A percentile compares a stretch with the other conserved stretches of the same genome.
Conservation (phyloP, 257 asterid species). For the Gynochthodes officinalis region DNA sequence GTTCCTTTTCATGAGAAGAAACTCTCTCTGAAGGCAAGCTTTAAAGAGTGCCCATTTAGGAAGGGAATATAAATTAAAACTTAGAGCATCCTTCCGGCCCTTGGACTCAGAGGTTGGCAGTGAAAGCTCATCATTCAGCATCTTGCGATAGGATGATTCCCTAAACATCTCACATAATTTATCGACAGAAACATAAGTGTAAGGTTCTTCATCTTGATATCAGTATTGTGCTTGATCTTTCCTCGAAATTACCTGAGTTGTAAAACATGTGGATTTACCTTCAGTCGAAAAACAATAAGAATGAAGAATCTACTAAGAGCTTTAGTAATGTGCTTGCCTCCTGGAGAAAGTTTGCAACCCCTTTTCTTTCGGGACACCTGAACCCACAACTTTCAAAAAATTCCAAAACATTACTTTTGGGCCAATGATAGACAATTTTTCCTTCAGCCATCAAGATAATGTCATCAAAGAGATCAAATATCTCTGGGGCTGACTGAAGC, state of each 20-base stretch:
- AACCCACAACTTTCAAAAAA: conserved; percentile 47
- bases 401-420: conserved; percentile 28
- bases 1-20: conserved; percentile 51
- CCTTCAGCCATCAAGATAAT: conserved; percentile 52
- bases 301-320: not conserved
- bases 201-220: conserved; percentile 26
- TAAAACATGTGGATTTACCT: not conserved
- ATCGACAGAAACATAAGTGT: conserved; percentile 38
- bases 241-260: conserved; percentile 38
- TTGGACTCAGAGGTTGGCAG: conserved; percentile 38
- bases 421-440: conserved; percentile 49
- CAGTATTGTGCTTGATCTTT: conserved; percentile 65
- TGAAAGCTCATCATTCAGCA: conserved; percentile 34
- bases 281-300: not conserved
- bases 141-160: conserved; percentile 35
- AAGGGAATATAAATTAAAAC: conserved; percentile 41
- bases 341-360: conserved; percentile 31
- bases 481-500: conserved; percentile 63
- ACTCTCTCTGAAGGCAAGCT: conserved; percentile 51
- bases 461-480: conserved; percentile 58
- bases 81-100: conserved; percentile 36
- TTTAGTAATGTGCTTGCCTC: conserved; percentile 33
- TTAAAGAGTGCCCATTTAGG: conserved; percentile 44
- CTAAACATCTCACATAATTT: conserved; percentile 31
- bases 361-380: conserved; percentile 49